Percentiles rank a stretch among this genome's conserved stretches.
Conservation (phyloP, 2,329 filamentous ascomycete genomes). For the Alternaria rosae region DNA sequence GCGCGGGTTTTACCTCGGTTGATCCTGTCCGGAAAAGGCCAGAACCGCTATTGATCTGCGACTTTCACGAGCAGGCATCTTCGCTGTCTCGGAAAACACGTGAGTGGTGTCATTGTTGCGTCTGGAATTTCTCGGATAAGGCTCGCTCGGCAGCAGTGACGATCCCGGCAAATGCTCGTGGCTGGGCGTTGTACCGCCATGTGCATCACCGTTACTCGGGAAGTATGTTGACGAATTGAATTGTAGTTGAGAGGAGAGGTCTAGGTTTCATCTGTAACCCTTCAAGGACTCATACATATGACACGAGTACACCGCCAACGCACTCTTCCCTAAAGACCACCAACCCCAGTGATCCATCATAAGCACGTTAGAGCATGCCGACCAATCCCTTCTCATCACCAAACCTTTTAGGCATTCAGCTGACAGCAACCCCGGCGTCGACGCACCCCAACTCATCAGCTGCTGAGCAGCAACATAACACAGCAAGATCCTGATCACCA, state of each 20-base stretch:
- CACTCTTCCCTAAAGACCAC: constrained; percentile 14
- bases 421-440: not conserved
- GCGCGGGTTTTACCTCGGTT: constrained; percentile 21
- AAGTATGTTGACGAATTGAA: not conserved
- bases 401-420: not conserved
- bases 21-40: constrained; percentile 19
- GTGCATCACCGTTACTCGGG: not conserved
- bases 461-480: constrained; percentile 32
- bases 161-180: constrained; percentile 3
- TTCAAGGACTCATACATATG: constrained; percentile 40
- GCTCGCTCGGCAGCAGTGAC: not conserved
- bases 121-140: constrained; percentile 2
- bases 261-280: constrained; percentile 30
- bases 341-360: not conserved
- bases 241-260: not conserved
- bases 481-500: constrained; percentile 72
- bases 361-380: constrained; percentile 2
- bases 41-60: constrained; percentile 15
- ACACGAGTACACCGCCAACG: constrained; percentile 18
- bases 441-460: constrained; percentile 24
- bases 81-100: constrained; percentile 6
- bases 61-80: constrained; percentile 9
- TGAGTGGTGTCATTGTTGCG: constrained; percentile 7
- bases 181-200: not conserved
- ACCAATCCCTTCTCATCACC: not conserved